phyloP scores from a whole-genome alignment of 2,329 filamentous ascomycete genomes.

The Colletotrichum sp. region DNA sequence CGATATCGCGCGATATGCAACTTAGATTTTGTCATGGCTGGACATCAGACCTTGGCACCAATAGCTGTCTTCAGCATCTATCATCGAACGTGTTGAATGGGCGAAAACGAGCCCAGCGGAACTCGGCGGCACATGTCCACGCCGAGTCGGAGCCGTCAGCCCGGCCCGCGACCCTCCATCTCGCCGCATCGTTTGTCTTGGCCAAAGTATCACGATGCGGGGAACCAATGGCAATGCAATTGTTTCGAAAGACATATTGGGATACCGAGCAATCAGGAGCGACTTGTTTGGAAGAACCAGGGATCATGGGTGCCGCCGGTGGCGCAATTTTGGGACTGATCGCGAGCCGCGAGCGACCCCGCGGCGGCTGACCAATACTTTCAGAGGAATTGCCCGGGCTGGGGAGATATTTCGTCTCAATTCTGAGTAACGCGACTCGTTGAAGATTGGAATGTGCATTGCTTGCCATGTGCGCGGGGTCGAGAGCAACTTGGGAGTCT shows the following conservation, averaged over 20 bases:
- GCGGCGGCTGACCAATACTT: background rate
- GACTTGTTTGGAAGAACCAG: background rate
- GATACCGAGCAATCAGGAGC: background rate
- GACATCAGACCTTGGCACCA: background rate
- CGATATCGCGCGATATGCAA: slow-evolving; percentile 5
- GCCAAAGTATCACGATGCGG: background rate
- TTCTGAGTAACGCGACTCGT: background rate
- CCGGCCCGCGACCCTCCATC: background rate
- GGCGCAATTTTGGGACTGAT: slow-evolving; percentile 17
- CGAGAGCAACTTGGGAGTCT: background rate
- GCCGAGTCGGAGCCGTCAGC: slow-evolving; percentile 8
- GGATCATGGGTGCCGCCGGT: background rate
- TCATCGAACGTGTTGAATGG: background rate
- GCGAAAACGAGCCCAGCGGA: background rate
- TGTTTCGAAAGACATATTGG: background rate
- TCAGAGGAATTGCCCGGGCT: background rate
- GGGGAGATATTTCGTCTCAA: background rate
- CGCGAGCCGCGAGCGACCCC: background rate
- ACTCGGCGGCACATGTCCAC: background rate
- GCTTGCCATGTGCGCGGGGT: background rate
- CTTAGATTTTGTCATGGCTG: background rate
- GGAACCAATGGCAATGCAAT: background rate
- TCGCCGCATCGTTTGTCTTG: background rate
- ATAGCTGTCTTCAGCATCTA: background rate
- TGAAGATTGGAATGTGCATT: background rate